phyloP scores from a whole-genome alignment of 345 rosid genomes.

The Bretschneidera sinensis region DNA sequence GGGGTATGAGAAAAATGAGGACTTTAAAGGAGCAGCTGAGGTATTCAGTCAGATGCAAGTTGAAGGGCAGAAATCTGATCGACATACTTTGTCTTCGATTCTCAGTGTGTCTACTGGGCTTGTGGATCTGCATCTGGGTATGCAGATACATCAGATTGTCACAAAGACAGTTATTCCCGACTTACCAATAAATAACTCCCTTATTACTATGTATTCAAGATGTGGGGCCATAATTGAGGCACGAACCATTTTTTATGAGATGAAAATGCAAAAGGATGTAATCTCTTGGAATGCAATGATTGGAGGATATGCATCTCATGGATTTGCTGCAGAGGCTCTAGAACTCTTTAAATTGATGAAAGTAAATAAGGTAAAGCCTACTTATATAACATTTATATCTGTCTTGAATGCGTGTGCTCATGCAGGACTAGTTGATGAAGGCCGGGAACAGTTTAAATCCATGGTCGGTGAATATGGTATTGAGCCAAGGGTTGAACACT shows the following conservation, averaged over 20 bases:
- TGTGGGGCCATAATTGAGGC: constrained; percentile 63
- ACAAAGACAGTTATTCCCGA: constrained; percentile 48
- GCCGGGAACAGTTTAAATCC: constrained; percentile 39
- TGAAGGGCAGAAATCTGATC: constrained; percentile 62
- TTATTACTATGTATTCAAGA: constrained; percentile 65
- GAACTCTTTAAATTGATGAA: constrained; percentile 49
- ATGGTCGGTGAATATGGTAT: constrained; percentile 50
- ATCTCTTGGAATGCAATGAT: constrained; percentile 87
- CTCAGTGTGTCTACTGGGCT: constrained; percentile 54
- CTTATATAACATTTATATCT: constrained; percentile 63
- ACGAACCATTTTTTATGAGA: constrained; percentile 37
- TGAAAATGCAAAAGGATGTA: constrained; percentile 44
- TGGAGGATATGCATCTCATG: constrained; percentile 76
- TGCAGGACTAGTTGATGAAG: constrained; percentile 61
- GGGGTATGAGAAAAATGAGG: constrained; percentile 52
- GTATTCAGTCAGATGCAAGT: constrained; percentile 49
- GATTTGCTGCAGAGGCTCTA: too few species aligned
- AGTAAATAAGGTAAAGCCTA: constrained; percentile 38
- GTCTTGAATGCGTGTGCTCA: constrained; percentile 67
- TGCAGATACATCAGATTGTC: constrained; percentile 65
- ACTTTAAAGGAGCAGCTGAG: constrained; percentile 43
- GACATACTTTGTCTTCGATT: constrained; percentile 67
- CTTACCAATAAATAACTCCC: constrained; percentile 52
- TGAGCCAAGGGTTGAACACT: constrained; percentile 63
- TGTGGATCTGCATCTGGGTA: constrained; percentile 54